Percentiles rank a stretch among this genome's conserved stretches.
These are phyloP conservation scores for Graphilbum fragrans DNA, from an alignment of 2,329 filamentous ascomycete species.

Conservation along the genomic window DNA sequence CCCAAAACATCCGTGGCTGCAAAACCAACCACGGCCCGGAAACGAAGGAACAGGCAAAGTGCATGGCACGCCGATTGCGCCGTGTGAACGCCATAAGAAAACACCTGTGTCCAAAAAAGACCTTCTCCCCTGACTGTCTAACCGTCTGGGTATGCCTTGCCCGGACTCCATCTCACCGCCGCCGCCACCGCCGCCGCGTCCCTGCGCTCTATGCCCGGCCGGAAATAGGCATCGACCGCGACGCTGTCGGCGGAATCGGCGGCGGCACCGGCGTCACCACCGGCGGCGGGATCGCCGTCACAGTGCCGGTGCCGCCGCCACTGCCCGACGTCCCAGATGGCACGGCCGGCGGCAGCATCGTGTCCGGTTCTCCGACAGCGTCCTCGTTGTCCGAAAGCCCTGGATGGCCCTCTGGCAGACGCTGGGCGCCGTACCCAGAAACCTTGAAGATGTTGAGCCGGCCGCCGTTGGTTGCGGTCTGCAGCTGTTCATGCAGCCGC, in stretches of 20 bases:
- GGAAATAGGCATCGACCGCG: background rate
- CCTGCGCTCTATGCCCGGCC: background rate
- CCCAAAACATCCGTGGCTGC: too few relatives aligned
- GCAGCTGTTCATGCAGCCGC: slow-evolving; percentile 52
- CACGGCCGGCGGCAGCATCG: slow-evolving; percentile 12
- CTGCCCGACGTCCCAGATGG: background rate
- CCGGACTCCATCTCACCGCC: too few relatives aligned
- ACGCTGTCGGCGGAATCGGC: background rate
- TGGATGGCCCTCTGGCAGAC: slow-evolving; percentile 35
- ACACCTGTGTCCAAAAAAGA: too few relatives aligned
- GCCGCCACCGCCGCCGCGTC: too few relatives aligned
- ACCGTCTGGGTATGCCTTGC: too few relatives aligned
- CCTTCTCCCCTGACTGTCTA: too few relatives aligned
- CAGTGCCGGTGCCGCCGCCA: background rate
- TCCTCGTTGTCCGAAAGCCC: slow-evolving; percentile 37
- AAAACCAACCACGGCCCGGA: too few relatives aligned
- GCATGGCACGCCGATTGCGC: too few relatives aligned
- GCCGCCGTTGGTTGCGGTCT: slow-evolving; percentile 54
- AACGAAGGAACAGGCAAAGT: too few relatives aligned
- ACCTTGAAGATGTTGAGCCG: slow-evolving; percentile 55
- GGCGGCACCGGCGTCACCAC: slow-evolving; percentile 3
- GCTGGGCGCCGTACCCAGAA: slow-evolving; percentile 42
- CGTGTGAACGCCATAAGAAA: too few relatives aligned
- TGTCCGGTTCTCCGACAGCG: slow-evolving; percentile 45
- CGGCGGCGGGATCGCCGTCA: background rate